Base-by-base conservation (phyloP, 1,284 basidiomycete genomes). In the Fomitopsis palustris region DNA sequence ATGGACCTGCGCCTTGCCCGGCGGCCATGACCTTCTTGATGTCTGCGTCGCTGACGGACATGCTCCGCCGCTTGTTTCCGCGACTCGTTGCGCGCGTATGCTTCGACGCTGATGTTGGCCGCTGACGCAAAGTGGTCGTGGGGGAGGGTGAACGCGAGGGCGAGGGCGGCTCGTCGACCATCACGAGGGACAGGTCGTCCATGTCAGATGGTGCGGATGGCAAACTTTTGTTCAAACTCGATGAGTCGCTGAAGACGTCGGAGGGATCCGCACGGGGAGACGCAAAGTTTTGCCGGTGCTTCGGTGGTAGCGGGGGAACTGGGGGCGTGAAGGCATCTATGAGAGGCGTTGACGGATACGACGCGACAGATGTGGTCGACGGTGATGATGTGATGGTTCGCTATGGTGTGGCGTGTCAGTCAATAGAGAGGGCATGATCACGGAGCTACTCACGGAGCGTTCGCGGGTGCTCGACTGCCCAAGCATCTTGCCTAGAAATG, bases 401-500 rank as follows among this genome's bases (percentile, higher is more conserved):
- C 77, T 75, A 64, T 55, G 58, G 62, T 55, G 64, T 54, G 53
- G 62, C 56, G 64, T 54, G 53, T 47, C 53, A 38, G 47, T 45
- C 37, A 62, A 47, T 41, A 54, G 55, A 42, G 41, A 52, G 35
- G 29, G 37, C 51, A 54, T 61, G 53, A 55, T 66, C 45, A 45
- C 45, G 33, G 41, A 33, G 25, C 37, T 2, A 56, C 87, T 70
- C 74, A 91, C 89, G 57, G 84, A 85, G 75, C 87, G 84, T 70
- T 91, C 88, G 57, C 87, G 80, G 12, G 82, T 76, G 33, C 78
- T 81, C 53, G 77, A 79, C 64, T 85, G 80, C 2, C 88, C 88
- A 42, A 88, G 73, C 84, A 92, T 86, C 70, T 86, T 91, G 2
- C 88, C 88, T 62, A 88, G 77, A 68, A 92, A 87, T 42, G 88